Conservation (phyloP, 176 grass and related monocot species). For the Oryza glumipatula region DNA sequence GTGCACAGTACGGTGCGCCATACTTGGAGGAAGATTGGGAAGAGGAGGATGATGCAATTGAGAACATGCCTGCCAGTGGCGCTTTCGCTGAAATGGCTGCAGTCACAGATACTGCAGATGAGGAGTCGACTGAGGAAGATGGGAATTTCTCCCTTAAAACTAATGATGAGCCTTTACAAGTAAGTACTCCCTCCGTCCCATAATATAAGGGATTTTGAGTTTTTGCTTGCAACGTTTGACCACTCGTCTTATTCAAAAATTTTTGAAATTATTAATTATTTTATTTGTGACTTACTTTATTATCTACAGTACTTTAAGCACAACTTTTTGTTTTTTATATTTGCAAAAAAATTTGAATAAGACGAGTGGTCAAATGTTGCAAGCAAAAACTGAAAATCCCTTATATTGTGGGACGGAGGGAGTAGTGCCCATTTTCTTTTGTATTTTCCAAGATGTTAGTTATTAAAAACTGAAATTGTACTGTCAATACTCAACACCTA, state of each 20-base stretch:
- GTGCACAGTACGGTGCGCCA: constrained; percentile 91
- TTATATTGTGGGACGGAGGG: no score
- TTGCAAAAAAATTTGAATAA: no score
- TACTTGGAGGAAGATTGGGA: constrained; percentile 98
- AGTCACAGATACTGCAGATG: constrained; percentile 40
- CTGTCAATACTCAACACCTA: not conserved
- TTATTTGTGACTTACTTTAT: no score
- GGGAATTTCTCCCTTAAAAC: constrained; percentile 51
- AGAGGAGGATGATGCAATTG: constrained; percentile 56
- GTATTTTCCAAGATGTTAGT: constrained; percentile 17
- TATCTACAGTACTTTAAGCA: no score
- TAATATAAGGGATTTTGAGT: no score
- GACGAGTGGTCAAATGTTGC: no score
- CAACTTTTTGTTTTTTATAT: no score
- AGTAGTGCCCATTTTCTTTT: not conserved
- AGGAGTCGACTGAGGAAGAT: constrained; percentile 50
- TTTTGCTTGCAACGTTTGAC: no score
- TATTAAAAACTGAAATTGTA: not conserved
- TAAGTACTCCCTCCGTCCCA: constrained; percentile 24
- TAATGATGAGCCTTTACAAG: constrained; percentile 55
- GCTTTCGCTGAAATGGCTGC: constrained; percentile 7
- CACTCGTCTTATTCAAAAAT: no score
- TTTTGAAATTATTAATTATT: no score
- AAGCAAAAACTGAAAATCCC: no score
- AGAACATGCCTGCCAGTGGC: constrained; percentile 40